Conservation (phyloP, 306 rosid genomes). For the Vigna mungo region DNA sequence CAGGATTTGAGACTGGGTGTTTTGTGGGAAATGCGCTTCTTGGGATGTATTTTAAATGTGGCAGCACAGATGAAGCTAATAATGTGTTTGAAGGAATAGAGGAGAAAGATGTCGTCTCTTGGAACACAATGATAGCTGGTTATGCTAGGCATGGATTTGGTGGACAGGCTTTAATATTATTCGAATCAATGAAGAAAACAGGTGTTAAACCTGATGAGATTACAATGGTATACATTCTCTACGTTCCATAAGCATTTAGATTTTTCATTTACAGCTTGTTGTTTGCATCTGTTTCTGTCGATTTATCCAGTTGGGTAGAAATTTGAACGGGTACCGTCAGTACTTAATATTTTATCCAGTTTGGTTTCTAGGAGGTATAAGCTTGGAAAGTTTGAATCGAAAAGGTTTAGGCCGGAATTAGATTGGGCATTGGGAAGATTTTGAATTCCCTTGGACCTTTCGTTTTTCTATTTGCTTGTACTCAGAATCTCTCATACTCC, state of each 20-base stretch:
- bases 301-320: conserved; percentile 8
- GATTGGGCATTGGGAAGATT: too few species aligned
- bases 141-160: conserved; percentile 91
- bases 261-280: conserved; percentile 21
- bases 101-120: conserved; percentile 74
- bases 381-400: too few species aligned
- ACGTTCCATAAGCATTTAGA: conserved; percentile 37
- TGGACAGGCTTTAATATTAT: conserved; percentile 63
- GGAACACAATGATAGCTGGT: conserved; percentile 82
- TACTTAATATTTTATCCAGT: not conserved
- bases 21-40: conserved; percentile 86
- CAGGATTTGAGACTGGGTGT: conserved; percentile 70
- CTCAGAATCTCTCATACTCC: too few species aligned
- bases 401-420: too few species aligned
- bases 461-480: too few species aligned
- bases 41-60: conserved; percentile 84
- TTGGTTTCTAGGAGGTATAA: too few species aligned
- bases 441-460: too few species aligned
- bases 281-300: conserved; percentile 25
- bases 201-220: conserved; percentile 71
- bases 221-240: conserved; percentile 63
- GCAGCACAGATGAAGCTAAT: conserved; percentile 77
- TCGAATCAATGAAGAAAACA: conserved; percentile 64
- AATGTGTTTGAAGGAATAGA: conserved; percentile 66
- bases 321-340: conserved; percentile 17